Evolutionary conservation across 768 basidiomycete genomes (phyloP).

Genomic region (Lentinus brumalis): DNA sequence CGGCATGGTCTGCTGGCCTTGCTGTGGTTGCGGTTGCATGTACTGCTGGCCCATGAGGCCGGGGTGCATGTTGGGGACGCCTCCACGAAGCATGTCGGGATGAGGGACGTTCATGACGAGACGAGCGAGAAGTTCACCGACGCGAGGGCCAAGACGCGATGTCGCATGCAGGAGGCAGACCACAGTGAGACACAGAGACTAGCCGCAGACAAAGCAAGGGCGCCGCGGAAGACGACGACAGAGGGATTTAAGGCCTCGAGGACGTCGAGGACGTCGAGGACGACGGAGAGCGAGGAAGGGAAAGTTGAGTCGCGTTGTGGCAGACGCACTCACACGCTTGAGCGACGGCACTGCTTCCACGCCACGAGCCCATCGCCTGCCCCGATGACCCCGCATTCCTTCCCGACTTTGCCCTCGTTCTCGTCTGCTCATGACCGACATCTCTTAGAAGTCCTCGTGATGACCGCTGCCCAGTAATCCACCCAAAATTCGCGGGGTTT

Average conservation of each 20-base stretch:
- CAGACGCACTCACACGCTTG: conserved; percentile 24
- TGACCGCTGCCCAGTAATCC: not conserved
- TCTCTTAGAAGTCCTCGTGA: not conserved
- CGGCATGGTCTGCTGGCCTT: no score
- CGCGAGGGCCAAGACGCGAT: no score
- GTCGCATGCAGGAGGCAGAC: no score
- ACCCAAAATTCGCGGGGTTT: no score
- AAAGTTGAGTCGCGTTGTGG: conserved; percentile 22
- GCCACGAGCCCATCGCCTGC: conserved; percentile 20
- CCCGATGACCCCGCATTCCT: conserved; percentile 9
- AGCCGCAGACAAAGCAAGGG: conserved; percentile 3
- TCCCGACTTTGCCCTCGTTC: not conserved
- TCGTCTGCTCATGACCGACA: not conserved
- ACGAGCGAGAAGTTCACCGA: no score
- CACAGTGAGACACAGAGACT: not conserved
- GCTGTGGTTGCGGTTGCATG: no score
- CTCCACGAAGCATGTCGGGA: no score
- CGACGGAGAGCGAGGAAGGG: conserved; percentile 13
- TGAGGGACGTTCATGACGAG: no score
- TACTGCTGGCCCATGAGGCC: no score
- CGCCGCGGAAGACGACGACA: conserved; percentile 16
- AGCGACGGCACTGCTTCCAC: conserved; percentile 23
- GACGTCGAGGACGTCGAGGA: conserved; percentile 21
- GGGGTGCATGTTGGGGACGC: no score
- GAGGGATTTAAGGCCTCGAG: conserved; percentile 1